Evolutionary conservation across 768 basidiomycete species (phyloP).

Genomic region (Xerocomus potaroensis): DNA sequence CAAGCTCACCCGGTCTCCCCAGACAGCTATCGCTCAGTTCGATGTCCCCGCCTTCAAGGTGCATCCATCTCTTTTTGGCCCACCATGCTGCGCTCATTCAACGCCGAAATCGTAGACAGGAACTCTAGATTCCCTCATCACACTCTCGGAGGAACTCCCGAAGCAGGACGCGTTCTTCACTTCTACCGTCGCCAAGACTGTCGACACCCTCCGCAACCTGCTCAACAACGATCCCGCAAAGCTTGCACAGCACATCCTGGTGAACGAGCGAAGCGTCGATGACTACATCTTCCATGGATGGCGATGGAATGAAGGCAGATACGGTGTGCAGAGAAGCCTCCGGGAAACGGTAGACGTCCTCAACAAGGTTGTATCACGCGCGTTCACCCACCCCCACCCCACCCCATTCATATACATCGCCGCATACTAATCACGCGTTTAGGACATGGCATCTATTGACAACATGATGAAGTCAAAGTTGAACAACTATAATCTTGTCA

Average conservation of each 20-base stretch:
- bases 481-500: constrained; percentile 88
- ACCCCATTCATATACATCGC: constrained; percentile 16
- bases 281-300: constrained; percentile 76
- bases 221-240: constrained; percentile 82
- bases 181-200: constrained; percentile 81
- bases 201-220: constrained; percentile 89
- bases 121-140: constrained; percentile 84
- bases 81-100: constrained; percentile 6
- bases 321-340: constrained; percentile 76
- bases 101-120: constrained; percentile 60
- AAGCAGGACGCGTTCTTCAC: constrained; percentile 92
- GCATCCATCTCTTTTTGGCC: constrained; percentile 15
- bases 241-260: constrained; percentile 67
- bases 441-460: constrained; percentile 94
- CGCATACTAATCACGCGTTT: constrained; percentile 22
- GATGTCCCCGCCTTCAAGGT: constrained; percentile 91
- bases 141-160: constrained; percentile 87
- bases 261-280: constrained; percentile 77
- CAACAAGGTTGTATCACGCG: constrained; percentile 58
- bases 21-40: constrained; percentile 56
- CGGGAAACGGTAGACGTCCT: constrained; percentile 82
- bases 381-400: constrained; percentile 10
- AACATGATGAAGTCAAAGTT: constrained; percentile 90
- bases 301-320: constrained; percentile 94
- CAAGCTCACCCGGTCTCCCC: constrained; percentile 57